These are phyloP conservation scores for Achlya hypogyna DNA, from an alignment of 352 stramenopile genomes.

Conservation along the genomic window DNA sequence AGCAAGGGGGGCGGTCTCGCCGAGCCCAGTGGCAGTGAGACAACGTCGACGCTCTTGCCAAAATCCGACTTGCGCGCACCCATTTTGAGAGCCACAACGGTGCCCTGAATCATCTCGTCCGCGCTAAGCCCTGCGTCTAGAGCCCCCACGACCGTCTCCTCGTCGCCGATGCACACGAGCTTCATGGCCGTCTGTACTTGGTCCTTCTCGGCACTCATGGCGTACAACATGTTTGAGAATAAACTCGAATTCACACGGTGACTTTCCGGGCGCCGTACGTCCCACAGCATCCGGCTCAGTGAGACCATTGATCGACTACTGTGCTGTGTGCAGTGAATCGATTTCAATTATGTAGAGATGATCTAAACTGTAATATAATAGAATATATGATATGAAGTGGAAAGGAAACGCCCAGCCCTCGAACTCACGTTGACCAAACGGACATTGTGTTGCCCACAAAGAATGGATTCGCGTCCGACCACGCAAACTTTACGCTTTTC, in stretches of 20 bases:
- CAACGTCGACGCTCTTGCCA: slow-evolving; percentile 75
- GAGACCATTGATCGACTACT: too few species aligned
- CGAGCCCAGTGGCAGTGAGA: not conserved
- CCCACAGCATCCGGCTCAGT: too few species aligned
- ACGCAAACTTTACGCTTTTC: not conserved
- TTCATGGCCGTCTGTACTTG: slow-evolving; percentile 94
- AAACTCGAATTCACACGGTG: too few species aligned
- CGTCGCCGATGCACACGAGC: slow-evolving; percentile 72
- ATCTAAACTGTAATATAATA: too few species aligned
- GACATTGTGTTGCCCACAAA: too few species aligned
- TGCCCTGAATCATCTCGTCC: slow-evolving; percentile 98
- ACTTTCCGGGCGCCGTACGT: too few species aligned
- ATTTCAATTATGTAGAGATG: too few species aligned
- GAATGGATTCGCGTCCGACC: not conserved
- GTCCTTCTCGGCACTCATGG: slow-evolving; percentile 36
- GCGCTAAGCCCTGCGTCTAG: slow-evolving; percentile 90
- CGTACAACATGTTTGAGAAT: slow-evolving; percentile 95
- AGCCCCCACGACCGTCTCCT: slow-evolving; percentile 91
- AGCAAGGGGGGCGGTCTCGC: not conserved
- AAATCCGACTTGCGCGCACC: slow-evolving; percentile 95
- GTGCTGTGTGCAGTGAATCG: too few species aligned
- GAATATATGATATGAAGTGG: too few species aligned
- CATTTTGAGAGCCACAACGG: slow-evolving; percentile 96
- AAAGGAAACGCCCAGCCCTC: too few species aligned
- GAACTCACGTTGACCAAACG: too few species aligned